Base-by-base conservation (phyloP, 108 stramenopile genomes). In the Mediolabrus comicus region DNA sequence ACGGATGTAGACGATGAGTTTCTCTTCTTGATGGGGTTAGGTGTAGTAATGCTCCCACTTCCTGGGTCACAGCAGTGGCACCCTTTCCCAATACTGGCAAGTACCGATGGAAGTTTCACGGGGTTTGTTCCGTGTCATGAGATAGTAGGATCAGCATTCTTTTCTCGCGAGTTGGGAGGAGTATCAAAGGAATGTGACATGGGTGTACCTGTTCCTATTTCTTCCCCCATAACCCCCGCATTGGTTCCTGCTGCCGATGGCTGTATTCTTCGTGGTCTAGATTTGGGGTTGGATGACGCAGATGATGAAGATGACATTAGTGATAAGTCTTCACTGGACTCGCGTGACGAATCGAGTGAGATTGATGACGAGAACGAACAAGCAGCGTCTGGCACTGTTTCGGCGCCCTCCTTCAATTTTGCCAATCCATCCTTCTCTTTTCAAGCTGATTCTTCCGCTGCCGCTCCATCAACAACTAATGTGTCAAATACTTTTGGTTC, bases 1-100 rank as follows among this genome's bases (percentile, higher is more conserved):
- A 85, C 88, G 27, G 70, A 83, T 56, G 94, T 84, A 10, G 91
- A 91, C n/a, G 91, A 95, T 64, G 91, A 92, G 71, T 95, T 83
- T 65, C 67, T 80, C 9, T 89, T 75, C 80, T 83, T 85, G 22
- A 69, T 82, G 35, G 94, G 94, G 26, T 31, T 92, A 70, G 75
- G 59, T 8, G 75, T 81, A 29, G 72, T 87, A 13, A 74, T 66
- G 56, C 54, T 79, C n/a, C 65, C 82, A 34, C 28, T 54, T 25
- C 51, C 16, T 3, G 46, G 7, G 0, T 53, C 39, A 11, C 34
- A 39, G 39, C 49, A 17, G 17, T 70, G 27, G 17, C 39, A 66
- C 54, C 65, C 77, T 0, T 67, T 72, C 34, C 59, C 66, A 26
- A 43, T 66, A 13, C 36, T 93, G 60, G 74, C 71, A 12, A 67